Evolutionary conservation across 1,284 basidiomycete species (phyloP), one percentile per base, ranked within the genome.

Genomic region (Leucoagaricus sp.): DNA sequence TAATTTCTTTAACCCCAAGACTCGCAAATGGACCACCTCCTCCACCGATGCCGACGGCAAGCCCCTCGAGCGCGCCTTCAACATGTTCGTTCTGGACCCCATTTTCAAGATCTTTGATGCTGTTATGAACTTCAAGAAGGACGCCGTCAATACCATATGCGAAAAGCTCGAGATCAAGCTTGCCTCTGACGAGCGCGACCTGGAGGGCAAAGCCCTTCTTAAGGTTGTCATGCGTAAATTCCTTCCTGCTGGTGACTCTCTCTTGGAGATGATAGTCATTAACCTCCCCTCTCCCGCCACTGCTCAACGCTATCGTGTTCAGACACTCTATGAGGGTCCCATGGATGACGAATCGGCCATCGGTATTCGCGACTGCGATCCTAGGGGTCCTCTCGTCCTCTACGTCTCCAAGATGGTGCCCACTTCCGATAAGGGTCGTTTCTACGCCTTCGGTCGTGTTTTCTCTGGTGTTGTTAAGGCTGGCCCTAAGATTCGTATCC

Each of bases 401-500:
- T 99, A 99, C 81, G 85, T 99, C 79, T 99, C 97, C 69, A 99
- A 99, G 89, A 99, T 99, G 97, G 96, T 99, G 66, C 97, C 97
- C 64, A 99, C 97, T 58, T 97, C 96, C 68, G 97, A 99, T 80
- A 99, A 99, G 82, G 97, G 97, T 71, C 96, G 97, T 64, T 99
- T 99, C 92, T 99, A 99, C 79, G 97, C 97, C 65, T 99, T 99
- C 77, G 97, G 97, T 79, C 97, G 97, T 87, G 91, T 99, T 82
- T 99, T 99, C 87, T 94, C 97, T 62, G 97, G 97, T 75, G 98
- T 95, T 65, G 94, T 98, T 70, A 87, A 86, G 67, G 89, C 97
- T 60, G 97, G 97, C 60, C 97, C 96, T 72, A 99, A 99, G 83
- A 89, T 98, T 79, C 95, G 97, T 72, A 99, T 99, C 71, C 97